Conservation (phyloP, 139 green algal species). For the Coccomyxa sp. region DNA sequence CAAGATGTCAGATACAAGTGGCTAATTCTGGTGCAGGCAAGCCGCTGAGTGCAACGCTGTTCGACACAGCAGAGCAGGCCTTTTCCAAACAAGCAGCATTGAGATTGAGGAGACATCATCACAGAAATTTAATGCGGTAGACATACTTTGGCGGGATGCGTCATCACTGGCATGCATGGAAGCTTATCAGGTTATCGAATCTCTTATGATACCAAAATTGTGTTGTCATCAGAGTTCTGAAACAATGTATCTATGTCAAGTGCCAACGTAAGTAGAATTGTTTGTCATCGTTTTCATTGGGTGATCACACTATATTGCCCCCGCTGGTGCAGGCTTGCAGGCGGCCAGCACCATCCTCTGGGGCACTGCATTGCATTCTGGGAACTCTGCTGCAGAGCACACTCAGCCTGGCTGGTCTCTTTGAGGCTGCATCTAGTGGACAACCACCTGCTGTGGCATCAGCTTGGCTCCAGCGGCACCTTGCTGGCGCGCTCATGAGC, state of each 20-base stretch:
- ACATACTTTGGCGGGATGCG: conserved; percentile 3
- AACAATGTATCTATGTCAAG: neutral
- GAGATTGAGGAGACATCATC: neutral
- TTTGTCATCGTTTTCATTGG: too few relatives aligned
- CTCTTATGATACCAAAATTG: neutral
- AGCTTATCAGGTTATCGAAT: conserved; percentile 12
- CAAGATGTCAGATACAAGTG: too few relatives aligned
- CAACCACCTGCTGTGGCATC: neutral
- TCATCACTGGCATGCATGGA: conserved; percentile 10
- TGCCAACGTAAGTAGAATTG: neutral
- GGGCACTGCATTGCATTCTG: conserved; percentile 4
- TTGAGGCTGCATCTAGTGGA: neutral
- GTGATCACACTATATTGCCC: too few relatives aligned
- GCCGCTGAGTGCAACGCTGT: too few relatives aligned
- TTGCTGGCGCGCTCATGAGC: neutral
- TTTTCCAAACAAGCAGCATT: too few relatives aligned
- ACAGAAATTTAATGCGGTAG: neutral
- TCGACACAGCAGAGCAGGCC: too few relatives aligned
- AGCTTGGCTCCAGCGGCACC: conserved; percentile 2
- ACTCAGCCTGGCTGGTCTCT: conserved; percentile 4
- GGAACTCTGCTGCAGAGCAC: neutral
- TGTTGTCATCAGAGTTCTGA: neutral
- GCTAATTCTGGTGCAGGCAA: too few relatives aligned
- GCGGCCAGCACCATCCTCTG: neutral
- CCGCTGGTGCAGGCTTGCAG: conserved; percentile 9